phyloP scores from a whole-genome alignment of 805 yeast genomes.

The Candida alai region DNA sequence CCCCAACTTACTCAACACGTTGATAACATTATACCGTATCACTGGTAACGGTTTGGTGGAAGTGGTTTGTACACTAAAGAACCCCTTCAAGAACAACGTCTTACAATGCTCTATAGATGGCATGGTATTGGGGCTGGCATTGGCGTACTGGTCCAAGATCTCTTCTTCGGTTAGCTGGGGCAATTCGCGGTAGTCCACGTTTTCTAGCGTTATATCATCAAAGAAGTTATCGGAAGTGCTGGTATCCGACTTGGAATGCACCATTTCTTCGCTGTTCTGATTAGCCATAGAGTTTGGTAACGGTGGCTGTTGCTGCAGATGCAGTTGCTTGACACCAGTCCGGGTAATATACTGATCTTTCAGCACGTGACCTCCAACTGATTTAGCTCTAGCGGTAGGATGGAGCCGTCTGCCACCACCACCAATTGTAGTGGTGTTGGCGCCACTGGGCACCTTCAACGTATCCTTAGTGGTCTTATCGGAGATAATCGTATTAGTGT shows the following conservation, averaged over 20 bases:
- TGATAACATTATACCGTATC: conserved; percentile 78
- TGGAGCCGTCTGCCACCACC: conserved; percentile 43
- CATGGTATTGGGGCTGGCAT: conserved; percentile 76
- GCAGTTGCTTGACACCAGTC: conserved; percentile 8
- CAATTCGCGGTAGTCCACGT: conserved; percentile 25
- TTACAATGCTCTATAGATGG: conserved; percentile 92
- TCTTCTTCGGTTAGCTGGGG: conserved; percentile 39
- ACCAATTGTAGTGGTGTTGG: conserved; percentile 2
- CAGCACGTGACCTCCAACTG: conserved; percentile 73
- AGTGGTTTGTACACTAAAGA: conserved; percentile 91
- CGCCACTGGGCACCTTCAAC: conserved; percentile 10
- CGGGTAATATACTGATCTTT: conserved; percentile 44
- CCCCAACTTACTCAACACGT: conserved; percentile 69
- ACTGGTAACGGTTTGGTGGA: conserved; percentile 89
- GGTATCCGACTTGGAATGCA: conserved; percentile 17
- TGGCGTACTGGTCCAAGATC: conserved; percentile 39
- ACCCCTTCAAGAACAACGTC: conserved; percentile 87
- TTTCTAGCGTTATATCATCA: conserved; percentile 52
- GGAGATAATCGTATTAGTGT: conserved; percentile 18
- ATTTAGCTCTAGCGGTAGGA: conserved; percentile 85
- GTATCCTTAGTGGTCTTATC: not conserved
- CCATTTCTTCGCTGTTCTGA: conserved; percentile 44
- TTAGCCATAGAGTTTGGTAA: conserved; percentile 39
- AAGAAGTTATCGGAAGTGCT: conserved; percentile 50
- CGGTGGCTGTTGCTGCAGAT: conserved; percentile 35